Base-by-base conservation (phyloP, 208 protist genomes). In the Dictyostelium gargantuum region DNA sequence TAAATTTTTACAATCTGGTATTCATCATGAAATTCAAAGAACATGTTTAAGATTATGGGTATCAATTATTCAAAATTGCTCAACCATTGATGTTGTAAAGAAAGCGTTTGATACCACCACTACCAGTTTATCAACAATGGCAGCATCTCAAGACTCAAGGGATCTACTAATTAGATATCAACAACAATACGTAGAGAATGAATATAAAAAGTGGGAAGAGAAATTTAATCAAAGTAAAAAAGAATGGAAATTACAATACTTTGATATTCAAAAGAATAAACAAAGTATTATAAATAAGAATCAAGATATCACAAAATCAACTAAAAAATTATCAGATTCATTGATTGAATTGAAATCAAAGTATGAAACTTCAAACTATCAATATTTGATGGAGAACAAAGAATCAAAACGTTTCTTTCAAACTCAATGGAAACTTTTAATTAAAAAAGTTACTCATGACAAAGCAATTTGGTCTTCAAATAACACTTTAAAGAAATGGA, bases 161-260 rank as follows among this genome's bases (percentile, higher is more conserved):
- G 82, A 89, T 21, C 17, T 79, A 6, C 6, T 89, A 0, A 50
- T 68, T 13, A 23, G 32, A 23, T 89, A 54, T 40, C 63, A 89
- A 48, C 11, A 19, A 26, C 11, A 23, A 6, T 79, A 79, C 19
- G 82, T 68, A 3, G 82, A 89, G 4, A 79, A 48, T 70, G 82
- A 89, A n/a, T 89, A 38, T 11, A 89, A 89, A 17, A 89, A 79
- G 54, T 89, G 82, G 82, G 82, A 89, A 29, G 82, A 89, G 48
- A 54, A 58, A 23, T 35, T 66, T 21, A 79, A 77, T 29, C 82
- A 79, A 61, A 8, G 3, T 2, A 89, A 89, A 29, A 75, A 21
- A n/a, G 82, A 89, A 42, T 89, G 82, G 82, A 75, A 79, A 42
- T 26, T 89, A 15, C 82, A 89, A 42, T 75, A 79, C 40, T 72